A percentile compares a stretch with the other conserved stretches of the same genome.
phyloP scores from a whole-genome alignment of 2,329 filamentous ascomycete genomes.

The Aspergillus spinulosporus region DNA sequence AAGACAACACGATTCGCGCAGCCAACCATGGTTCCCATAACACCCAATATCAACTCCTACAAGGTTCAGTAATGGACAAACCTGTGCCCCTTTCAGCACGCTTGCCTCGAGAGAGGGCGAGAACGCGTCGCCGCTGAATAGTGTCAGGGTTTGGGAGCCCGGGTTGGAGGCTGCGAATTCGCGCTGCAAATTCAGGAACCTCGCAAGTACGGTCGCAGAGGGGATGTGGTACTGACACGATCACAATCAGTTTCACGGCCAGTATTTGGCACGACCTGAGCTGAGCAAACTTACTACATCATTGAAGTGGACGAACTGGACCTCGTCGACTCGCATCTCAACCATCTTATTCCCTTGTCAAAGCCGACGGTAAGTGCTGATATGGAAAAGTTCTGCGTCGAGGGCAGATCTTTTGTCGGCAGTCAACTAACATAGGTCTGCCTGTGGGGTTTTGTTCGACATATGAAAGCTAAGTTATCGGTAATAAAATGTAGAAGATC shows the following conservation, averaged over 20 bases:
- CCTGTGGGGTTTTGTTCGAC: too few relatives aligned
- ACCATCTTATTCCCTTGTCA: too few relatives aligned
- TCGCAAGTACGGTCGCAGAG: neutral
- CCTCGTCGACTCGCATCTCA: constrained; percentile 5
- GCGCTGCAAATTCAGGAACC: constrained; percentile 9
- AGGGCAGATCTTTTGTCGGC: too few relatives aligned
- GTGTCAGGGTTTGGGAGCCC: neutral
- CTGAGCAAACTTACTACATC: constrained; percentile 9
- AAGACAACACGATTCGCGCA: neutral
- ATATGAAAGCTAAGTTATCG: too few relatives aligned
- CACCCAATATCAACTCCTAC: constrained; percentile 19
- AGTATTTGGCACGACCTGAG: neutral
- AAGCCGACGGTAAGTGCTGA: too few relatives aligned
- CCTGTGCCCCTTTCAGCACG: constrained; percentile 22
- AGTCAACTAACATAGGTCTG: too few relatives aligned
- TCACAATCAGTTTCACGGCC: neutral
- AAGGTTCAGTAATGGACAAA: constrained; percentile 18
- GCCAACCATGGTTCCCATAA: constrained; percentile 23
- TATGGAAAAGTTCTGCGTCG: too few relatives aligned
- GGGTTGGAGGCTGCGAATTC: constrained; percentile 7
- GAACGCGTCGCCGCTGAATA: constrained; percentile 23
- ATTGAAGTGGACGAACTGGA: constrained; percentile 16
- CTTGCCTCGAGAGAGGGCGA: constrained; percentile 22
- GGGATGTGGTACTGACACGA: constrained; percentile 13
- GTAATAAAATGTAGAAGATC: too few relatives aligned